phyloP scores from a whole-genome alignment of 495 filamentous ascomycete species.

The Saxophila tyrrhenica region DNA sequence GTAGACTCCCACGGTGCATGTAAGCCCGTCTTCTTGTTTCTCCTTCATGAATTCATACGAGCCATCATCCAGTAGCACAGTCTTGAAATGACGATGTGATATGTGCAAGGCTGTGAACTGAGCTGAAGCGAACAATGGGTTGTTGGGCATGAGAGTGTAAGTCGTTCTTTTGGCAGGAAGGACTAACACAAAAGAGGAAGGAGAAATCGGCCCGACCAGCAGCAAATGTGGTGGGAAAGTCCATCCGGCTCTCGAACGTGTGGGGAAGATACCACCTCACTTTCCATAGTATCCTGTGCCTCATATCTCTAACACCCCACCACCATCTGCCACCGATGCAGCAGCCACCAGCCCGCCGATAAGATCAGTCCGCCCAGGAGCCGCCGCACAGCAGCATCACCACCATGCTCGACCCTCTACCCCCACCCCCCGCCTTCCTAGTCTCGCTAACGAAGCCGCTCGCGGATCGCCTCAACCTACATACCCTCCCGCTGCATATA shows the following conservation, averaged over 20 bases:
- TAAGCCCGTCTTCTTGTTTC: no score
- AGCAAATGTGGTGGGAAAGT: not conserved
- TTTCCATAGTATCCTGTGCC: no score
- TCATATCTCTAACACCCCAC: no score
- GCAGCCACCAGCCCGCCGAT: not conserved
- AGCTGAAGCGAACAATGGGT: no score
- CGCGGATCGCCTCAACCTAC: constrained; percentile 48
- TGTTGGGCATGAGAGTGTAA: no score
- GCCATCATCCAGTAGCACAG: no score
- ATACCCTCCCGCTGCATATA: constrained; percentile 69
- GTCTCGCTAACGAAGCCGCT: constrained; percentile 43
- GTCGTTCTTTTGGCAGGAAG: no score
- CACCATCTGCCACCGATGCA: not conserved
- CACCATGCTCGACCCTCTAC: constrained; percentile 62
- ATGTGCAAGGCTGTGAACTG: no score
- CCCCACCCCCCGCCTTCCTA: constrained; percentile 44
- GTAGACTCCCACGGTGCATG: no score
- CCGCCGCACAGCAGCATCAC: not conserved
- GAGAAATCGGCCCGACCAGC: not conserved
- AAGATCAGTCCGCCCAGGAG: no score
- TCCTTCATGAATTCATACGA: no score
- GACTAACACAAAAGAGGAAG: not conserved
- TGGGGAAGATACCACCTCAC: not conserved
- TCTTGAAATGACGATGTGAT: no score
- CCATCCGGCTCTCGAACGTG: not conserved